Evolutionary conservation across 2,329 filamentous ascomycete genomes (phyloP).

Genomic region (Neofusicoccum cordaticola): DNA sequence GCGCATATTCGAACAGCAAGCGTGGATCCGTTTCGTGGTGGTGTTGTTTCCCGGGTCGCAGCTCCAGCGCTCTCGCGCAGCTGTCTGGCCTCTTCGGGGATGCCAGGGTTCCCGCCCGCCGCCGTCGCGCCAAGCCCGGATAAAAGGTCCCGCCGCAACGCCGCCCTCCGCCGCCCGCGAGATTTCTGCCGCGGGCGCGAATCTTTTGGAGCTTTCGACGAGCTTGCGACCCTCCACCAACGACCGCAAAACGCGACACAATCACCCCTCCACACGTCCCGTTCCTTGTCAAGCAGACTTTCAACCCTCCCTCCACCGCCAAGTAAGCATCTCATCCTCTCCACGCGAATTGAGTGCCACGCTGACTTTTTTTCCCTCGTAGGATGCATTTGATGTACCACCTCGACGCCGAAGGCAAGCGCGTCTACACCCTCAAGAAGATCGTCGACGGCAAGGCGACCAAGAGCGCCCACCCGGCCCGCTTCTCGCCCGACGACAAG

Average conservation of each 20-base stretch:
- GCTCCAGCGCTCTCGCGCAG: not conserved
- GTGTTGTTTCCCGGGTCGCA: not conserved
- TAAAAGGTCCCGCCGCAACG: too few species aligned
- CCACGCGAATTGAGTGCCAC: not conserved
- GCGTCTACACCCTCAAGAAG: conserved; percentile 94
- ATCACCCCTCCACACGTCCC: not conserved
- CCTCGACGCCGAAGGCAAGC: conserved; percentile 76
- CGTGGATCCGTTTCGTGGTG: not conserved
- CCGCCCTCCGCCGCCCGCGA: not conserved
- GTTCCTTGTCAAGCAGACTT: not conserved
- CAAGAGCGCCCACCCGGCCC: conserved; percentile 91
- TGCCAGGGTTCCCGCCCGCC: not conserved
- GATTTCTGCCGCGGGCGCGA: not conserved
- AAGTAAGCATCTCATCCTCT: too few species aligned
- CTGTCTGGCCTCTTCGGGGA: conserved; percentile 6
- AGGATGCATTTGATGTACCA: conserved; percentile 82
- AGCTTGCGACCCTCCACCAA: not conserved
- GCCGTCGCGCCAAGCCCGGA: too few species aligned
- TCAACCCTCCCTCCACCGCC: not conserved
- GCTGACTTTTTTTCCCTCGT: not conserved
- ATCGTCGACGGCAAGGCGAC: conserved; percentile 77
- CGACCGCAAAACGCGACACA: not conserved
- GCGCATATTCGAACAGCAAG: conserved; percentile 24
- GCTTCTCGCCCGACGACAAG: conserved; percentile 98
- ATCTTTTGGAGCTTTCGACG: not conserved